These are phyloP conservation scores for Acanthamoeba polyphaga DNA, from an alignment of 208 protist species.

Conservation along the genomic window DNA sequence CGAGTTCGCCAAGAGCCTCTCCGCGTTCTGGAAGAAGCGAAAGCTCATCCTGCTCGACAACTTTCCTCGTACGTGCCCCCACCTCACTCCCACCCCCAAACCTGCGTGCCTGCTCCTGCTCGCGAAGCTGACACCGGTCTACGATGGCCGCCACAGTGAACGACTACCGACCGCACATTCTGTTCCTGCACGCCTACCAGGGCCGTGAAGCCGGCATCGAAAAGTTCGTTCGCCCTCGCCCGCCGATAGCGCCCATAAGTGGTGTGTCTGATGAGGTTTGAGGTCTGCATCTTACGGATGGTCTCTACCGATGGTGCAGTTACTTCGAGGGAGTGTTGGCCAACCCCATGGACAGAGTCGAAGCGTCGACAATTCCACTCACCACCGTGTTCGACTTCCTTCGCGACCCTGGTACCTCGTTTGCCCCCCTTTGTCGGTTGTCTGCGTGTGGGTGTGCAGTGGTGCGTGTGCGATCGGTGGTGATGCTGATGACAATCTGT, in stretches of 20 bases:
- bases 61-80: conserved; percentile 11
- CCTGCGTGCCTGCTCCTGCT: neutral
- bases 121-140: neutral
- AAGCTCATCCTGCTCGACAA: conserved; percentile 51
- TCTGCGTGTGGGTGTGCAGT: too few relatives aligned
- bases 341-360: conserved; percentile 45
- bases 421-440: neutral
- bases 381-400: conserved; percentile 49
- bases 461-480: neutral
- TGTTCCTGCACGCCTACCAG: conserved; percentile 48
- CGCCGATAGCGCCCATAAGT: too few relatives aligned
- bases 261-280: too few relatives aligned
- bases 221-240: neutral
- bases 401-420: neutral
- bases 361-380: conserved; percentile 19
- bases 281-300: neutral
- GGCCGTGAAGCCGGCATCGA: conserved; percentile 42
- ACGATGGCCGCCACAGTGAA: neutral
- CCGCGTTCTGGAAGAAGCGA: conserved; percentile 34
- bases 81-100: neutral
- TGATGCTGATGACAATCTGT: neutral
- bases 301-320: neutral
- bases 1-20: conserved; percentile 43
- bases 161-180: conserved; percentile 48
- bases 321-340: conserved; percentile 26